Base-by-base conservation (phyloP, 1,284 basidiomycete species). In the Cryptococcus sp. region DNA sequence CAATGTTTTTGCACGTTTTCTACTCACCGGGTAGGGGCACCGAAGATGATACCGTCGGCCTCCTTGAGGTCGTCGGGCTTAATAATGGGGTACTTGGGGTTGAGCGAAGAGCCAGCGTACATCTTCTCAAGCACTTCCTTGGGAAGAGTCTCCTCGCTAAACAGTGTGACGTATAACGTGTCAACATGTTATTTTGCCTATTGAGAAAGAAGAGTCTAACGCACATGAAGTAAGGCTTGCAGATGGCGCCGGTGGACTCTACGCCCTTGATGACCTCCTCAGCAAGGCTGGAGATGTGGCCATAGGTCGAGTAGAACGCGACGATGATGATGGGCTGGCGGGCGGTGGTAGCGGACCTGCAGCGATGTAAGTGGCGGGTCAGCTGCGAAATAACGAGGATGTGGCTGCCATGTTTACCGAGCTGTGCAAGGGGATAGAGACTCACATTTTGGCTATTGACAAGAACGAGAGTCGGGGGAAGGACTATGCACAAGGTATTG, bases 61-160 rank as follows among this genome's bases (percentile, higher is more conserved):
- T 86, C 77, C 58, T 80, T 78, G 64, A 96, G 82, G 56, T 86
- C 83, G 5, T 82, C 80, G 45, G 88, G 84, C 17, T 81, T 82
- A 73, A 93, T 82, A 72, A 89, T 72, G 45, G 91, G 89, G 81
- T 89, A 89, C 62, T 82, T 79, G 59, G 85, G 73, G 58, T 76
- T 75, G 58, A 78, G 74, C 8, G 72, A 78, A 46, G 71, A 71
- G 58, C 77, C 77, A 54, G 89, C 92, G 79, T 88, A 78, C 85
- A 96, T 86, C 79, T 87, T 85, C 60, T 75, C 75, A 57, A 95
- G 82, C 59, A 96, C 80, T 25, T 91, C 88, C n/a, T 85, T 78
- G 3, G 87, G 74, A 55, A 95, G 87, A 8, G 91, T 96, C 82
- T 97, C 93, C 55, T 86, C 80, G 68, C 94, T 86, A 77, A 87